Conservation (phyloP, 2,329 filamentous ascomycete species). For the Acrocalymma vagum region DNA sequence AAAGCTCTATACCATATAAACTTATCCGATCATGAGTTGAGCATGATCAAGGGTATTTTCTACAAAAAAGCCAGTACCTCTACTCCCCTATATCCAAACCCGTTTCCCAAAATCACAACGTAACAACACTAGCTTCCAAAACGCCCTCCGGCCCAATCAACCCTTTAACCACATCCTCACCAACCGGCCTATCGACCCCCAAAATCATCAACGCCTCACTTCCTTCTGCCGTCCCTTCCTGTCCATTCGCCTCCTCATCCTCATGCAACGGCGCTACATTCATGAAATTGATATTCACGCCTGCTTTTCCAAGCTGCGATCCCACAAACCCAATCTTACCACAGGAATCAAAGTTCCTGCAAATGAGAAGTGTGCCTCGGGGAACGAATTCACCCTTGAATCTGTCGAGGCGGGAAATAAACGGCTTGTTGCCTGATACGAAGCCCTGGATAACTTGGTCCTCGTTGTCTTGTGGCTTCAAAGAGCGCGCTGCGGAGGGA, state of each 20-base stretch:
- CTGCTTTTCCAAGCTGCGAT: constrained; percentile 71
- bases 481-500: constrained; percentile 29
- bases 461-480: constrained; percentile 26
- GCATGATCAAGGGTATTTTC: too few species aligned
- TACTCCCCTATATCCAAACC: too few species aligned
- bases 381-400: constrained; percentile 79
- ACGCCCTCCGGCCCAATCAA: constrained; percentile 60
- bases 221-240: constrained; percentile 30
- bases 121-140: constrained; percentile 62
- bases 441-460: constrained; percentile 71
- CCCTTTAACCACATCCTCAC: constrained; percentile 61
- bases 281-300: constrained; percentile 85
- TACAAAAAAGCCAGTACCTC: neutral
- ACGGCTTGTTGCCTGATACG: constrained; percentile 69
- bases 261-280: constrained; percentile 69
- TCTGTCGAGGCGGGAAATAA: constrained; percentile 76
- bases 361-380: constrained; percentile 77
- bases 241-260: constrained; percentile 30
- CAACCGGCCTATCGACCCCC: constrained; percentile 73
- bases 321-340: constrained; percentile 86
- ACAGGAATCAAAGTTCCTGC: constrained; percentile 82
- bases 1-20: too few species aligned
- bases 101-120: constrained; percentile 43
- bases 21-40: too few species aligned
- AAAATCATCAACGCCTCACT: constrained; percentile 82